A percentile compares a stretch with the other conserved stretches of the same genome.
phyloP scores from a whole-genome alignment of 495 filamentous ascomycete genomes.

The Umbilicaria muhlenbergii region DNA sequence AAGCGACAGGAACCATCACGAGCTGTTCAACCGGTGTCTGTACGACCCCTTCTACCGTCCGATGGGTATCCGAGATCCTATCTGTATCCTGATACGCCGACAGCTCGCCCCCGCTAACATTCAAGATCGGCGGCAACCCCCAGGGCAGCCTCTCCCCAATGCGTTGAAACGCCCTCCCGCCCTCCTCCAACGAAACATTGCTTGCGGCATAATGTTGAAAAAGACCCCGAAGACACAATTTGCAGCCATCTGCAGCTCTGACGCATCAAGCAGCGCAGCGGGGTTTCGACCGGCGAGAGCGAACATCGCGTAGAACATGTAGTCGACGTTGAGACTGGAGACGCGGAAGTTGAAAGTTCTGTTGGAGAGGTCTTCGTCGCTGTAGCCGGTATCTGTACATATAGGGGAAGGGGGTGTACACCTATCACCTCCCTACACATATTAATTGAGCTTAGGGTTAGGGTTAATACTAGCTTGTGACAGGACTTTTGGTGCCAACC shows the following conservation, averaged over 20 bases:
- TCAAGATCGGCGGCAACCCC: neutral
- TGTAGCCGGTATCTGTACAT: constrained; percentile 3
- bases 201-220: constrained; percentile 23
- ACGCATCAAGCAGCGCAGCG: constrained; percentile 12
- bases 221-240: constrained; percentile 19
- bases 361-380: constrained; percentile 16
- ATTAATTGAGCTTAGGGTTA: no score
- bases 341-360: constrained; percentile 24
- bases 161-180: constrained; percentile 17
- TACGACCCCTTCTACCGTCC: constrained; percentile 4
- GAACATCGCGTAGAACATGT: constrained; percentile 24
- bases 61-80: constrained; percentile 9
- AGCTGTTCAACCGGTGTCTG: constrained; percentile 16
- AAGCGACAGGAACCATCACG: constrained; percentile 18
- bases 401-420: no score
- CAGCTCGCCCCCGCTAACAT: neutral
- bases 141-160: constrained; percentile 16
- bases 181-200: constrained; percentile 13
- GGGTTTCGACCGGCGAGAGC: constrained; percentile 16
- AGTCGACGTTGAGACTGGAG: constrained; percentile 23
- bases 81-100: neutral
- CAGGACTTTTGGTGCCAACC: no score
- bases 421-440: no score
- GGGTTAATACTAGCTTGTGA: no score
- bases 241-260: constrained; percentile 10